phyloP scores from a whole-genome alignment of 768 basidiomycete genomes.

The Phylloporus scabripes region DNA sequence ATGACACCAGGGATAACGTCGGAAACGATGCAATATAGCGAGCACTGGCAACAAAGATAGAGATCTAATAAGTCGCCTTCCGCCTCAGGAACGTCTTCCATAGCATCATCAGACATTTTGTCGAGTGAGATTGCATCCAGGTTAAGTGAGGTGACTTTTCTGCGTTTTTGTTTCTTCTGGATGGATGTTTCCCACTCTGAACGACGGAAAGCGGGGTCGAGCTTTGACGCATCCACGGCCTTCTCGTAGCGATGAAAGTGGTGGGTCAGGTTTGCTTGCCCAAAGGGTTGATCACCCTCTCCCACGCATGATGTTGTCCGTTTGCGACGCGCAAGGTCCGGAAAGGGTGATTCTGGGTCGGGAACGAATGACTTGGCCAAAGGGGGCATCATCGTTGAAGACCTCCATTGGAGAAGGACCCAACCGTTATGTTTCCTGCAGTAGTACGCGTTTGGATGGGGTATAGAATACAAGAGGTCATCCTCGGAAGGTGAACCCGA shows the following conservation, averaged over 20 bases:
- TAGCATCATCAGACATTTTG: conserved; percentile 25
- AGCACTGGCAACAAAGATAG: conserved; percentile 83
- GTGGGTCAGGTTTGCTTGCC: conserved; percentile 56
- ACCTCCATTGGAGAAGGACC: conserved; percentile 70
- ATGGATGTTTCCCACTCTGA: conserved; percentile 57
- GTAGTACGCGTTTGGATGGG: conserved; percentile 80
- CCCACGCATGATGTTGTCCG: conserved; percentile 48
- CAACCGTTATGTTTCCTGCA: conserved; percentile 80
- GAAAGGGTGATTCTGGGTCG: conserved; percentile 42
- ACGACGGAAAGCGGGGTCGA: conserved; percentile 54
- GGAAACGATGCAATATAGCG: conserved; percentile 65
- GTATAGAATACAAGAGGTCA: conserved; percentile 63
- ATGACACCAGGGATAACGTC: conserved; percentile 70
- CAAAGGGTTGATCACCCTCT: conserved; percentile 43
- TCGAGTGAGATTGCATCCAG: conserved; percentile 22
- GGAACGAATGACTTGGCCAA: conserved; percentile 50
- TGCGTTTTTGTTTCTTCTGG: conserved; percentile 47
- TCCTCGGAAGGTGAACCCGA: conserved; percentile 44
- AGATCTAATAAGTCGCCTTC: conserved; percentile 64
- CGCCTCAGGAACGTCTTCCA: conserved; percentile 30
- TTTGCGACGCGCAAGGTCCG: conserved; percentile 49
- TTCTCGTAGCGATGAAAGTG: conserved; percentile 75
- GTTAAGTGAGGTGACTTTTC: conserved; percentile 44
- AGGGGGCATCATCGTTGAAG: conserved; percentile 55
- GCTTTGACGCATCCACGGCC: conserved; percentile 63